Evolutionary conservation across 1,284 basidiomycete species (phyloP).

Genomic region (Ceratobasidium sp.): DNA sequence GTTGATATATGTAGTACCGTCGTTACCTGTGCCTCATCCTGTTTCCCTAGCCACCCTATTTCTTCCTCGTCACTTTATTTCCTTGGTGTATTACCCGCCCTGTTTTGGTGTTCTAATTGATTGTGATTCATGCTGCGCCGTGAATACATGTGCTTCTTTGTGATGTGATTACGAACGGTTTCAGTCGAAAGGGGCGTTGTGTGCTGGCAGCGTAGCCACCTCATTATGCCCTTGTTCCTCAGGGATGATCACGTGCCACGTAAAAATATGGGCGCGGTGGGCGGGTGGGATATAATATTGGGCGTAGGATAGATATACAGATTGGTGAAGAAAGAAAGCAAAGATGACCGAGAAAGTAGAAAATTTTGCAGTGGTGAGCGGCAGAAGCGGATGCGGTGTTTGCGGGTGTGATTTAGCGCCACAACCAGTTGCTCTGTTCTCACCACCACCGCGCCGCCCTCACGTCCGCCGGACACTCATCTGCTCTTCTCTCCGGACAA

Average conservation of each 20-base stretch:
- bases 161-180: background rate
- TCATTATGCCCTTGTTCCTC: slow-evolving; percentile 37
- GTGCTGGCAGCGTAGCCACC: slow-evolving; percentile 39
- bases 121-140: slow-evolving; percentile 3
- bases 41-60: background rate
- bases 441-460: slow-evolving; percentile 29
- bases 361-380: slow-evolving; percentile 8
- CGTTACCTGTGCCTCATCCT: background rate
- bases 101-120: slow-evolving; percentile 1
- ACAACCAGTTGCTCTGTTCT: slow-evolving; percentile 15
- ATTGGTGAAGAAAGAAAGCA: background rate
- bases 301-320: background rate
- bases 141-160: background rate
- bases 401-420: slow-evolving; percentile 16
- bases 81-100: slow-evolving; percentile 17
- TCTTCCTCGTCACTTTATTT: background rate
- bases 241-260: slow-evolving; percentile 11
- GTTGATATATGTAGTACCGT: background rate
- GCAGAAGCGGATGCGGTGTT: slow-evolving; percentile 8
- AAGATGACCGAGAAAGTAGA: background rate
- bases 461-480: no score
- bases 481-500: no score
- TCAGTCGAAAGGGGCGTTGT: background rate
- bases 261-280: slow-evolving; percentile 4
- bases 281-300: background rate